phyloP scores from a whole-genome alignment of 305 asterid species.

The Withania somnifera region DNA sequence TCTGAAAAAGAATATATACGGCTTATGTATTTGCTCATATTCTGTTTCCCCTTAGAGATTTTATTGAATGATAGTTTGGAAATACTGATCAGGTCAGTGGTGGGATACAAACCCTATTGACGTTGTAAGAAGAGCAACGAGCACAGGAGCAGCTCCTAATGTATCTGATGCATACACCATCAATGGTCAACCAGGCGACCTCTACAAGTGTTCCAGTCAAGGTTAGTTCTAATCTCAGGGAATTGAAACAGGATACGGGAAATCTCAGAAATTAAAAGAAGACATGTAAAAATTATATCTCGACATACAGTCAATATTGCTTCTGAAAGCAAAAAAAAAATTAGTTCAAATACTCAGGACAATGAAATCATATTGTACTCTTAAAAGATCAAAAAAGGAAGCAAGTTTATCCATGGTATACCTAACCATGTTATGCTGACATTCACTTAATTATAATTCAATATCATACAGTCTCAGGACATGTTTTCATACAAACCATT shows the following conservation, averaged over 20 bases:
- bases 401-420: not conserved
- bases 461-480: not conserved
- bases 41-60: not conserved
- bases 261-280: not conserved
- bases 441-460: not conserved
- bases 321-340: not conserved
- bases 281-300: not conserved
- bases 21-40: not conserved
- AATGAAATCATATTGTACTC: not conserved
- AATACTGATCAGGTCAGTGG: slow-evolving; percentile 60
- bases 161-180: slow-evolving; percentile 67
- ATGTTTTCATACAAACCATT: not conserved
- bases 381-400: not conserved
- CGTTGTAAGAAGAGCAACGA: slow-evolving; percentile 49
- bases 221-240: slow-evolving; percentile 16
- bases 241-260: not conserved
- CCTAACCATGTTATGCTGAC: not conserved
- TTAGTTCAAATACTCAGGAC: not conserved
- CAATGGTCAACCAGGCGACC: slow-evolving; percentile 84
- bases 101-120: slow-evolving; percentile 80
- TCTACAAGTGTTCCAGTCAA: slow-evolving; percentile 57
- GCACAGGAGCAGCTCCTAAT: slow-evolving; percentile 71
- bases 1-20: not conserved
- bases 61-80: not conserved
- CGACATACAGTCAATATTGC: not conserved